phyloP scores from a whole-genome alignment of 306 rosid genomes.

The Prunus dulcis region DNA sequence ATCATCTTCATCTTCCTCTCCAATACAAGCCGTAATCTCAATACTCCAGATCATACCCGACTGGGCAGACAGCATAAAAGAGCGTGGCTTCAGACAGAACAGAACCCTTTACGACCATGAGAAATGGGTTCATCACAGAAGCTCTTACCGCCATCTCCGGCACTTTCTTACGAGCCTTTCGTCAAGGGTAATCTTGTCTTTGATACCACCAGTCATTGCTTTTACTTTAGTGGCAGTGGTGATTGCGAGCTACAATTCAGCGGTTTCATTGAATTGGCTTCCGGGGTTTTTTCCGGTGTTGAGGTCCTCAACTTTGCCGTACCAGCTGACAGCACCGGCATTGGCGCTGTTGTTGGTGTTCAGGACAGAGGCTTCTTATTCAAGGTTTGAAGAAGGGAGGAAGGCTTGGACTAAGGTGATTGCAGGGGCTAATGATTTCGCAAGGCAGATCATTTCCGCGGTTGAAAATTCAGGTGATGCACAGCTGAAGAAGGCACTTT shows the following conservation, averaged over 20 bases:
- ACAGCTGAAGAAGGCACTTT: conserved; percentile 54
- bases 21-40: conserved; percentile 26
- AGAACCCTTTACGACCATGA: conserved; percentile 58
- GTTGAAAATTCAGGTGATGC: conserved; percentile 39
- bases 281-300: conserved; percentile 57
- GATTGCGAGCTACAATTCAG: conserved; percentile 63
- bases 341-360: conserved; percentile 79
- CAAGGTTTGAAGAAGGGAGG: conserved; percentile 81
- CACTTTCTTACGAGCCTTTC: conserved; percentile 72
- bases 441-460: conserved; percentile 48
- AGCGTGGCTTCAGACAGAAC: conserved; percentile 61
- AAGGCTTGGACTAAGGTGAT: conserved; percentile 78
- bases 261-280: conserved; percentile 39
- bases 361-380: conserved; percentile 82
- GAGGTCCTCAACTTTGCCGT: conserved; percentile 66
- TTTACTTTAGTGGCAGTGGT: conserved; percentile 61
- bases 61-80: conserved; percentile 72
- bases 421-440: conserved; percentile 62
- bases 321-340: conserved; percentile 88
- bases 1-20: conserved; percentile 14
- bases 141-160: conserved; percentile 83
- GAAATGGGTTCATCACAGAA: conserved; percentile 67
- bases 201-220: conserved; percentile 66
- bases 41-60: conserved; percentile 54
- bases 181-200: conserved; percentile 73